Percentiles rank a stretch among this genome's conserved stretches.
These are phyloP conservation scores for Chenopodium album DNA, from an alignment of 148 eudicot genomes.

Conservation along the genomic window DNA sequence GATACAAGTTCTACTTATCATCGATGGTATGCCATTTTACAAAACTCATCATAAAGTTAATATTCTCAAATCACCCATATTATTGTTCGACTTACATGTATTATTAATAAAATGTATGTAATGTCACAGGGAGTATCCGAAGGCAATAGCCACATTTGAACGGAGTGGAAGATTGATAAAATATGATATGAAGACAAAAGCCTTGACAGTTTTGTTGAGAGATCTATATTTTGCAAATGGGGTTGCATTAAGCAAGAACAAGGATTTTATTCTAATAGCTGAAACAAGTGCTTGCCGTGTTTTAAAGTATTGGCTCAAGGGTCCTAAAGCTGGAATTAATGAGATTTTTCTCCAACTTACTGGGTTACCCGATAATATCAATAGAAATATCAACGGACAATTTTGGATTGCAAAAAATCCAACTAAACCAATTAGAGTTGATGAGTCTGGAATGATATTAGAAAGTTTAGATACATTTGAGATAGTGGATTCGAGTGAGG, in stretches of 20 bases:
- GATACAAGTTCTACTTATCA: conserved; percentile 19
- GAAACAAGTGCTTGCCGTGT: conserved; percentile 24
- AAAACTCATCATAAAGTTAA: background rate
- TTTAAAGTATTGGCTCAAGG: conserved; percentile 30
- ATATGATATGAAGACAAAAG: conserved; percentile 22
- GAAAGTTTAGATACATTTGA: conserved; percentile 5
- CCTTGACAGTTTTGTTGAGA: conserved; percentile 18
- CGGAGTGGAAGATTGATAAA: conserved; percentile 29
- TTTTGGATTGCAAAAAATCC: conserved; percentile 31
- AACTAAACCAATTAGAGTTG: conserved; percentile 16
- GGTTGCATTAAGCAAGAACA: conserved; percentile 26
- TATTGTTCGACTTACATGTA: too few relatives aligned
- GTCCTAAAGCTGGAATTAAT: conserved; percentile 12
- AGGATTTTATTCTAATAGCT: conserved; percentile 25
- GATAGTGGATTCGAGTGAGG: conserved; percentile 17
- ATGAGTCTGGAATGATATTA: conserved; percentile 16
- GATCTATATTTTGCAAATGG: conserved; percentile 28
- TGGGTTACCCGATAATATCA: conserved; percentile 29
- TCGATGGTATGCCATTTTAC: conserved; percentile 6
- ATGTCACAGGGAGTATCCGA: conserved; percentile 8
- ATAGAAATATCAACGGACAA: conserved; percentile 16
- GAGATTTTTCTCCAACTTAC: conserved; percentile 20
- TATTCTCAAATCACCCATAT: too few relatives aligned
- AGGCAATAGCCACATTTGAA: conserved; percentile 1
- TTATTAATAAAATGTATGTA: background rate